Conservation (phyloP, 1,284 basidiomycete genomes). For the Xanthoconium separans region DNA sequence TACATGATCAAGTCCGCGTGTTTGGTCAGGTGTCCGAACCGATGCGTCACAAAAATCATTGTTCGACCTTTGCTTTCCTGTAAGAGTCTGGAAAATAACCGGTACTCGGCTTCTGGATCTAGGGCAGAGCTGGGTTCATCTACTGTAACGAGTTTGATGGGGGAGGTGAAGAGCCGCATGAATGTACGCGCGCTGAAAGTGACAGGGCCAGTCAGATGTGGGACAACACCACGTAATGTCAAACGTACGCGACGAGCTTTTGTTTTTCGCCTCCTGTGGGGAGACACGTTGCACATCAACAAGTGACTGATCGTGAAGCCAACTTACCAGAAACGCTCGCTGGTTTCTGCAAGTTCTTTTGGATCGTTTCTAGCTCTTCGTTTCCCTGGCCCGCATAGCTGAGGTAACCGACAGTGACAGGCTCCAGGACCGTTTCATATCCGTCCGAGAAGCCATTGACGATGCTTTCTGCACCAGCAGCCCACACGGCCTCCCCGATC, state of each 20-base stretch:
- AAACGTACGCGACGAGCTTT: slow-evolving; percentile 39
- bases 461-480: slow-evolving; percentile 39
- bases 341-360: slow-evolving; percentile 35
- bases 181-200: slow-evolving; percentile 36
- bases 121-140: slow-evolving; percentile 57
- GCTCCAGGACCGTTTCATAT: slow-evolving; percentile 34
- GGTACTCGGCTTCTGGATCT: slow-evolving; percentile 49
- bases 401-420: slow-evolving; percentile 23
- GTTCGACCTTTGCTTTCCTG: slow-evolving; percentile 54
- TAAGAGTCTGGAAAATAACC: slow-evolving; percentile 53
- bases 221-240: neutral
- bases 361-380: slow-evolving; percentile 34
- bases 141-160: slow-evolving; percentile 44
- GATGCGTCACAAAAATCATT: slow-evolving; percentile 68
- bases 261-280: slow-evolving; percentile 41
- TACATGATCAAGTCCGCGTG: slow-evolving; percentile 64
- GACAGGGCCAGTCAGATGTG: neutral
- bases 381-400: slow-evolving; percentile 33
- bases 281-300: neutral
- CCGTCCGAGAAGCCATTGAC: slow-evolving; percentile 23
- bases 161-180: slow-evolving; percentile 45
- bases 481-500: slow-evolving; percentile 36
- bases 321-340: slow-evolving; percentile 35
- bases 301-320: neutral
- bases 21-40: slow-evolving; percentile 65